phyloP scores from a whole-genome alignment of 139 green algal genomes.

The Chlorella vulgaris region DNA sequence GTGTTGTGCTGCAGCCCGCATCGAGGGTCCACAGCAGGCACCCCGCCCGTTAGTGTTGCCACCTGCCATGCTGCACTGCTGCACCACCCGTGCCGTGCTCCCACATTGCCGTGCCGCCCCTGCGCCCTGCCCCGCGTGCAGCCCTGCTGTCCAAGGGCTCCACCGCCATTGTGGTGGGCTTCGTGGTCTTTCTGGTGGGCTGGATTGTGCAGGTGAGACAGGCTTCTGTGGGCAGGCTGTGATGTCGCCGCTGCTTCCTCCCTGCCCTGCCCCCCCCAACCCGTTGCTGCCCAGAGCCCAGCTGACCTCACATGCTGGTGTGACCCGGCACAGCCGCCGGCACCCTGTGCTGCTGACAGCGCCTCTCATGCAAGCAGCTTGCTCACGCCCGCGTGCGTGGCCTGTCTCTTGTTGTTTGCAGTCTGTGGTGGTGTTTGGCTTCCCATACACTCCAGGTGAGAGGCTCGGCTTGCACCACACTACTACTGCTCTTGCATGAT shows the following conservation, averaged over 20 bases:
- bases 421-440: constrained; percentile 55
- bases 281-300: too few relatives aligned
- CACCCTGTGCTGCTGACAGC: not conserved
- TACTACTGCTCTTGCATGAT: not conserved
- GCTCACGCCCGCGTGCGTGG: not conserved
- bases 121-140: not conserved
- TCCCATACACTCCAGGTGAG: constrained; percentile 48
- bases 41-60: too few relatives aligned
- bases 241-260: not conserved
- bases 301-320: too few relatives aligned
- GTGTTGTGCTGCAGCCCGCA: too few relatives aligned
- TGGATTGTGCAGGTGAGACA: constrained; percentile 17
- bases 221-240: not conserved
- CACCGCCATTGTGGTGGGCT: constrained; percentile 84
- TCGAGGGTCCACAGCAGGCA: too few relatives aligned
- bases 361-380: not conserved
- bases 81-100: not conserved
- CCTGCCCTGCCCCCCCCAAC: too few relatives aligned
- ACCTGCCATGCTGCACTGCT: too few relatives aligned
- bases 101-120: not conserved
- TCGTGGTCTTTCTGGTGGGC: constrained; percentile 76
- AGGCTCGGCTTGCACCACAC: not conserved
- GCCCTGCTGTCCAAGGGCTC: constrained; percentile 60
- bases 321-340: too few relatives aligned
- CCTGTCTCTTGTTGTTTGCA: constrained; percentile 38